phyloP scores from a whole-genome alignment of 306 rosid species.

The Astragalus glycyphyllos region DNA sequence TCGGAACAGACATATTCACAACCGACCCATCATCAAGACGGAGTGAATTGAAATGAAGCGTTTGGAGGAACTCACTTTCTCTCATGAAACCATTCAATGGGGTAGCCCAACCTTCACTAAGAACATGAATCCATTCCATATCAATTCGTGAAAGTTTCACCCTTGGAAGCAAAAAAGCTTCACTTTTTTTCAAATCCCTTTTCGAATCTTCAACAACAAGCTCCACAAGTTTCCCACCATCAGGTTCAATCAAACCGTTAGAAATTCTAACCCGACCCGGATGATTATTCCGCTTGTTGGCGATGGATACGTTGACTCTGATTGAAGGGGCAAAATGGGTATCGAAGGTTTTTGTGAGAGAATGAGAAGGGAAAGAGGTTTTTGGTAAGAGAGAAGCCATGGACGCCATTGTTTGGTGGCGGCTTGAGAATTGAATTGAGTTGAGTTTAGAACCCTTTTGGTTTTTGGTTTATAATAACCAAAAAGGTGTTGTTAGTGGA shows the following conservation, averaged over 20 bases:
- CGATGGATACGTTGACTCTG: constrained; percentile 41
- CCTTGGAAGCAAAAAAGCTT: constrained; percentile 70
- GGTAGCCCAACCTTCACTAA: constrained; percentile 98
- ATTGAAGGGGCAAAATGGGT: constrained; percentile 58
- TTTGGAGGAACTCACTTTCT: constrained; percentile 99
- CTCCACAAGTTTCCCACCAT: constrained; percentile 87
- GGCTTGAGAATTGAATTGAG: neutral
- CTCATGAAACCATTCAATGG: constrained; percentile 92
- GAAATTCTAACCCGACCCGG: constrained; percentile 61
- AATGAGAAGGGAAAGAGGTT: constrained; percentile 51
- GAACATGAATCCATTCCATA: constrained; percentile 86
- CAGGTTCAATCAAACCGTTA: constrained; percentile 81
- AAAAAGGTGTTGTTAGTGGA: constrained; percentile 44
- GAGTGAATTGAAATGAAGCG: constrained; percentile 97
- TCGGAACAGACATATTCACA: constrained; percentile 94
- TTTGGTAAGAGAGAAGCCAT: constrained; percentile 70
- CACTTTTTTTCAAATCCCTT: constrained; percentile 61
- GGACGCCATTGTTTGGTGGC: constrained; percentile 81
- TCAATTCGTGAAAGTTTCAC: constrained; percentile 75
- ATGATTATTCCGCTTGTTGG: constrained; percentile 24
- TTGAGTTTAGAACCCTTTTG: neutral
- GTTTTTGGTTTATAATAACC: constrained; percentile 28
- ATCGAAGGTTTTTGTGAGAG: constrained; percentile 43
- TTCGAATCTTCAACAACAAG: constrained; percentile 65
- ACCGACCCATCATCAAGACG: constrained; percentile 77